A percentile compares a stretch with the other conserved stretches of the same genome.
Conservation (phyloP, 306 rosid genomes). For the Casuarina glauca region DNA sequence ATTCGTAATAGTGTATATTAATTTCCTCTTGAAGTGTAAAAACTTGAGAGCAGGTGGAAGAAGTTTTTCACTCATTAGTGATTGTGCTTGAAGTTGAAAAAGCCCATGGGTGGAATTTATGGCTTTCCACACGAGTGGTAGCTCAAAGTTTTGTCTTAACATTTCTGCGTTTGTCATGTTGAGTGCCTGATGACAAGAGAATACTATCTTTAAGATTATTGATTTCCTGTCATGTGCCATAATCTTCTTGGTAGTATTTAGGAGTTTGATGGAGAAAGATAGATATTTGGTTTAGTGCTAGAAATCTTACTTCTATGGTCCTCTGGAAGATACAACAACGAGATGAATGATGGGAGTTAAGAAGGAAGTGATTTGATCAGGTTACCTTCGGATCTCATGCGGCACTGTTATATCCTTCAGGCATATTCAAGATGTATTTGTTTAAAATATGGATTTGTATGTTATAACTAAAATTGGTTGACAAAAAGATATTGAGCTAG, state of each 20-base stretch:
- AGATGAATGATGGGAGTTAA: background rate
- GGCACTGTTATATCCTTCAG: background rate
- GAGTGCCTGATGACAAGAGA: background rate
- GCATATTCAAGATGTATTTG: background rate
- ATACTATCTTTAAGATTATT: background rate
- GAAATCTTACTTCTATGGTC: background rate
- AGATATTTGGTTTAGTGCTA: too few species aligned
- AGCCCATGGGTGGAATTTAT: too few species aligned
- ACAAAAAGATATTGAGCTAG: background rate
- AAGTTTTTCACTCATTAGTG: too few species aligned
- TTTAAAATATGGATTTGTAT: background rate
- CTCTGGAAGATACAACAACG: background rate
- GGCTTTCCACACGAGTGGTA: background rate
- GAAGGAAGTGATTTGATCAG: background rate
- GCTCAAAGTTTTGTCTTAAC: background rate
- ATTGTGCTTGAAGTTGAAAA: too few species aligned
- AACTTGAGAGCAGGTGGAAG: too few species aligned
- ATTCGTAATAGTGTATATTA: background rate
- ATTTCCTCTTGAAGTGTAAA: too few species aligned
- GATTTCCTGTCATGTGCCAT: background rate
- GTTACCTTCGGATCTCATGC: background rate
- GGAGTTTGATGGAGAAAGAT: background rate
- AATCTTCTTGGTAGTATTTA: background rate
- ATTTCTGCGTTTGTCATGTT: background rate
- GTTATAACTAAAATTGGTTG: background rate